These are phyloP conservation scores for Begonia masoniana DNA, from an alignment of 306 rosid genomes.

Conservation along the genomic window DNA sequence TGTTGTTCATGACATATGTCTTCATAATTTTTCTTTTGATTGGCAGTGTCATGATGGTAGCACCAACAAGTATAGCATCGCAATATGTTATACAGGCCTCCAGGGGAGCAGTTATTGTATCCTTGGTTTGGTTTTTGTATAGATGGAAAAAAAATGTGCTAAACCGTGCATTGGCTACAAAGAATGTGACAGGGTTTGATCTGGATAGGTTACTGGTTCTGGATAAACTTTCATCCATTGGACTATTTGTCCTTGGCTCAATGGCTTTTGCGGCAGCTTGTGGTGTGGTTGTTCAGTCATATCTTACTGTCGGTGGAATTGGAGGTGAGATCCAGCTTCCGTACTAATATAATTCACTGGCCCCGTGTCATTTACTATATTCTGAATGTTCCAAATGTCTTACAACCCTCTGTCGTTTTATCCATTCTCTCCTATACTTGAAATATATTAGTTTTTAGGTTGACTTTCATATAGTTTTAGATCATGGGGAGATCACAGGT, in stretches of 20 bases:
- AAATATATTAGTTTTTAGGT: no score
- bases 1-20: no score
- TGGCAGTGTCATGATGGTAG: slow-evolving; percentile 68
- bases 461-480: no score
- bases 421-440: no score
- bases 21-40: slow-evolving; percentile 7
- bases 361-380: no score
- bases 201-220: slow-evolving; percentile 57
- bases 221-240: slow-evolving; percentile 68
- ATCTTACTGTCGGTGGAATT: slow-evolving; percentile 85
- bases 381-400: no score
- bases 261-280: slow-evolving; percentile 97
- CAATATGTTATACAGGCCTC: slow-evolving; percentile 56
- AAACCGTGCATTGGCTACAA: slow-evolving; percentile 28
- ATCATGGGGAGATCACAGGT: no score
- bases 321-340: slow-evolving; percentile 63
- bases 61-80: slow-evolving; percentile 67
- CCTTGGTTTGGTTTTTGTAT: slow-evolving; percentile 77
- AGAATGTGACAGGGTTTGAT: slow-evolving; percentile 36
- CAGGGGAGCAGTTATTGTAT: slow-evolving; percentile 68
- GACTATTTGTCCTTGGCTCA: slow-evolving; percentile 61
- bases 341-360: no score
- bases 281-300: slow-evolving; percentile 86
- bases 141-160: slow-evolving; percentile 74
- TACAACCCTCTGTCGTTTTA: no score